A percentile compares a stretch with the other conserved stretches of the same genome.
phyloP scores from a whole-genome alignment of 2,329 filamentous ascomycete genomes.

The Pezicula radicicola region DNA sequence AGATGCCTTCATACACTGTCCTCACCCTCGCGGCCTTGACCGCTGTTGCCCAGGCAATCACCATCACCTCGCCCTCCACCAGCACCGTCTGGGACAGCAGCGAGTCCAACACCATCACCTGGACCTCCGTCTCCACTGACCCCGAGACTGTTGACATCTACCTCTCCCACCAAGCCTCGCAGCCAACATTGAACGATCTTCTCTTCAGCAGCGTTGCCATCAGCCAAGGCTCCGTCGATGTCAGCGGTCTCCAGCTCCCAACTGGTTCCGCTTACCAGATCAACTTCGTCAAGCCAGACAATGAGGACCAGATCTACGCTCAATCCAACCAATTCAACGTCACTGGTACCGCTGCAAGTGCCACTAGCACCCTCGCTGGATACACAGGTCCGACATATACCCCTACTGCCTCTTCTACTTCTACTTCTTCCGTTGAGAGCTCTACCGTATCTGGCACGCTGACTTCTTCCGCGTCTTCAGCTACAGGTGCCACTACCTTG shows the following conservation, averaged over 20 bases:
- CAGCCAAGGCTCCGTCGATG: constrained; percentile 2
- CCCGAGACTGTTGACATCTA: constrained; percentile 1
- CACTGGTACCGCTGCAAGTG: not conserved
- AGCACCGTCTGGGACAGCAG: not conserved
- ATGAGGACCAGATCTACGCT: not conserved
- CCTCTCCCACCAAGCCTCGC: constrained; percentile 1
- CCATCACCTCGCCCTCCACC: not conserved
- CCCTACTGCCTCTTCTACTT: not conserved
- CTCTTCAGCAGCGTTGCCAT: not conserved
- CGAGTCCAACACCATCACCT: constrained; percentile 3
- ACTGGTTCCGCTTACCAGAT: constrained; percentile 1
- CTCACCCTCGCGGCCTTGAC: not conserved
- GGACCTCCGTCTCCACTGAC: constrained; percentile 2
- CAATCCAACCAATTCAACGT: constrained; percentile 4
- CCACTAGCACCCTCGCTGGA: not conserved
- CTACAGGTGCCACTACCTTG: not conserved
- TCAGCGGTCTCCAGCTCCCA: constrained; percentile 1
- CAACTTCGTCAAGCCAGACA: constrained; percentile 2
- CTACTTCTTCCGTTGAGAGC: not conserved
- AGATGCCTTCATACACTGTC: not conserved
- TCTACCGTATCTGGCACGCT: not conserved
- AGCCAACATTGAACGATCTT: not conserved
- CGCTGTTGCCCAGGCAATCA: constrained; percentile 1
- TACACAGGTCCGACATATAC: constrained; percentile 2
- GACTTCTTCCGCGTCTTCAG: not conserved